Conservation (phyloP, 148 eudicot species). For the Cornus suecica region DNA sequence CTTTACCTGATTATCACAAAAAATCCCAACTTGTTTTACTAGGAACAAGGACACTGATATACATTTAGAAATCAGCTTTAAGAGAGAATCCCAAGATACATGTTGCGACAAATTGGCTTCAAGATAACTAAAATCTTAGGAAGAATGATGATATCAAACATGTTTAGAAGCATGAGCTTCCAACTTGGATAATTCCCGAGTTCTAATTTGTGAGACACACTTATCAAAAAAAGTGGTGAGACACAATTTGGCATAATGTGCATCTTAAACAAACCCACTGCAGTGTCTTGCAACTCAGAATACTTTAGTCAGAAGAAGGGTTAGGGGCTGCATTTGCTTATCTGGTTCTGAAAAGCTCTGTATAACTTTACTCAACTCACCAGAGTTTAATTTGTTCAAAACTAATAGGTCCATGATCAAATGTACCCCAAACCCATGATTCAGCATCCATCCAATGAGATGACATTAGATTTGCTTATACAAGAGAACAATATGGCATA, state of each 20-base stretch:
- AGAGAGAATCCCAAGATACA: too few species aligned
- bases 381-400: not conserved
- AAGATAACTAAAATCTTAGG: not conserved
- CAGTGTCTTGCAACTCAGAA: not conserved
- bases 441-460: not conserved
- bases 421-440: not conserved
- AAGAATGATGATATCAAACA: not conserved
- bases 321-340: too few species aligned
- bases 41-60: too few species aligned
- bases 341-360: not conserved
- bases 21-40: not conserved
- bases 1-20: conserved; percentile 40
- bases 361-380: not conserved
- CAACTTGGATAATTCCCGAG: not conserved
- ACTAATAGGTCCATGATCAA: not conserved
- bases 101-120: not conserved
- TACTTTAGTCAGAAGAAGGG: too few species aligned
- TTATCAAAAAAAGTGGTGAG: too few species aligned
- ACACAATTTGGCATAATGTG: not conserved
- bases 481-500: too few species aligned
- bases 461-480: not conserved
- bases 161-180: not conserved
- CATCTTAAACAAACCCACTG: not conserved
- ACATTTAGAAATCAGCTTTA: not conserved
- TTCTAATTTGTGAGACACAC: too few species aligned